Evolutionary conservation across 2,329 filamentous ascomycete species (phyloP), one percentile per base, ranked within the genome.

Genomic region (Ustulina deusta): DNA sequence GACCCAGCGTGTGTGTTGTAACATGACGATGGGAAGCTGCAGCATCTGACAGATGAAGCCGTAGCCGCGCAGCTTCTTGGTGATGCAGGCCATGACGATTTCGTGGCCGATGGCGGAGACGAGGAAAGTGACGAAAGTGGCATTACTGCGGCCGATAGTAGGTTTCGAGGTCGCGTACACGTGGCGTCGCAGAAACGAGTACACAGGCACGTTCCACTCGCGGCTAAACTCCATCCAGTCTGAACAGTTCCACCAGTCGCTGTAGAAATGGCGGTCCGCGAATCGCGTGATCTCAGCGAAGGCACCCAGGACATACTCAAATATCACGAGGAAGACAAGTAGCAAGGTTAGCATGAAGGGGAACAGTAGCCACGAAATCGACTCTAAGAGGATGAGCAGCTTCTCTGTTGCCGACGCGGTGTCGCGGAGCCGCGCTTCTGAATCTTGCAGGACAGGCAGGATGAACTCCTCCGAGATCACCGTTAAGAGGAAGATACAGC

Each of bases 151-250:
- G 22, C 93, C 94, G 74, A 97, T 90, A 73, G 91, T 89, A 13
- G 90, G 89, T 10, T 92, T 86, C 13, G 91, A 92, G 1, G 94
- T 94, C 65, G 89, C 91, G 81, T 98, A 99, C 71, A 99, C 95
- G 80, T 99, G 96, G 27, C 96, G 88, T 7, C 94, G 90, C 75
- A 98, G 91, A 83, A 97, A 99, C 77, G 94, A 92, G 82, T 98
- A 96, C 6, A 97, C 95, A 51, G 95, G 95, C n/a, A 97, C 89
- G 78, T 98, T 98, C 95, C 96, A 98, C 83, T 97, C 93, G 72
- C 94, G 89, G 11, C 91, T 94, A 81, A 98, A 99, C 81, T 97
- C 94, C 78, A 98, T 91, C 94, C 93, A 96, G 84, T 95, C 92
- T 72, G 90, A 92, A 73, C 87, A 89, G 81, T 91, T 91, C 89